A percentile compares a stretch with the other conserved stretches of the same genome.
phyloP scores from a whole-genome alignment of 805 yeast genomes.

The Starmerella geochares region DNA sequence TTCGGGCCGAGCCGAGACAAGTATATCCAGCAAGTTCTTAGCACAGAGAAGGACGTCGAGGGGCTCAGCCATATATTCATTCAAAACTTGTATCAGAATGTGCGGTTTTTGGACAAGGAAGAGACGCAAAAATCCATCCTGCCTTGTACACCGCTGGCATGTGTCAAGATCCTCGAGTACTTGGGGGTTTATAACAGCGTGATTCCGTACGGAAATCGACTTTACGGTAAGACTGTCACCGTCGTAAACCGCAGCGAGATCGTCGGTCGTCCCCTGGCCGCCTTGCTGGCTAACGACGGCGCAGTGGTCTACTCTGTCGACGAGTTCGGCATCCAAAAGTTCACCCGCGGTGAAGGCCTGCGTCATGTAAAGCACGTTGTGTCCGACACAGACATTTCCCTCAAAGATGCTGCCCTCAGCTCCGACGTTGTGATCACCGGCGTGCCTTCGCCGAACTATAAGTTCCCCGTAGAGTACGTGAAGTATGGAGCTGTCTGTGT shows the following conservation, averaged over 20 bases:
- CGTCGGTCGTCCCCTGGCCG: conserved; percentile 95
- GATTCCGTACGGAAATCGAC: conserved; percentile 77
- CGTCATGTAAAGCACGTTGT: conserved; percentile 75
- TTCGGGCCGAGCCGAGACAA: conserved; percentile 93
- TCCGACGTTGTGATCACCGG: conserved; percentile 95
- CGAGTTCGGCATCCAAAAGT: conserved; percentile 74
- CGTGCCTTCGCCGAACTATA: conserved; percentile 74
- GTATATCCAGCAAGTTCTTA: conserved; percentile 84
- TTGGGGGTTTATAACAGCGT: conserved; percentile 76
- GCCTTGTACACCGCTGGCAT: conserved; percentile 94
- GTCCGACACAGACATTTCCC: conserved; percentile 41
- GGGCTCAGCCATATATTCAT: conserved; percentile 85
- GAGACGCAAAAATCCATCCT: conserved; percentile 67
- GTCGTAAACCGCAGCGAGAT: conserved; percentile 91
- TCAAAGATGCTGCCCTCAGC: conserved; percentile 55
- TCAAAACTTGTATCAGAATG: conserved; percentile 90
- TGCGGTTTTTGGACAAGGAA: conserved; percentile 64
- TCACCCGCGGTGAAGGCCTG: conserved; percentile 88
- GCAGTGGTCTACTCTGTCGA: conserved; percentile 92
- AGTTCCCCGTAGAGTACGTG: conserved; percentile 72
- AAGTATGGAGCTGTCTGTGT: conserved; percentile 83
- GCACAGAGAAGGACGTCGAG: conserved; percentile 90
- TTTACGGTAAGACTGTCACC: conserved; percentile 85
- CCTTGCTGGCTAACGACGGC: conserved; percentile 91
- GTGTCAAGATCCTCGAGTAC: conserved; percentile 85